Base-by-base conservation (phyloP, 2,329 filamentous ascomycete species). In the Hymenoscyphus salicellus region DNA sequence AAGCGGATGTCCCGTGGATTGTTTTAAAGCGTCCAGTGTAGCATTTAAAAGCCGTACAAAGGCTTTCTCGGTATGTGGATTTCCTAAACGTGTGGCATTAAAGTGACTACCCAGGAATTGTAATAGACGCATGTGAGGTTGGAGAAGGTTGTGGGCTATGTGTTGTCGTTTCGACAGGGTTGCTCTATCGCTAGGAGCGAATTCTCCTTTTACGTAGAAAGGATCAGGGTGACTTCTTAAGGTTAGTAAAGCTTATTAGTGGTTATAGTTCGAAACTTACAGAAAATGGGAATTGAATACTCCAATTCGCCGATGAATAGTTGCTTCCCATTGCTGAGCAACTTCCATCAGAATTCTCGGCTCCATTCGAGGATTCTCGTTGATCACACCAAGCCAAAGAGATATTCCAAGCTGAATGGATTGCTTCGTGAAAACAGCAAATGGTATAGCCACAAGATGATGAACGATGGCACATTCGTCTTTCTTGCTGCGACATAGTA, bases 371-470 rank as follows among this genome's bases (percentile, higher is more conserved):
- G 93, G 91, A 73, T 97, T 98, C 76, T 99, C 95, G 72, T 98
- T 95, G 73, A 98, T 96, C 16, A 98, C 91, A 30, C 95, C 95
- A 66, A 97, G 87, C 95, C 95, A 99, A 6, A 99, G 81, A 3
- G 95, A 97, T 41, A 97, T 90, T 5, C 95, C 96, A 60, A 98
- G 86, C 75, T 97, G 96, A 75, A 99, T 95, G 1, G 93, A 95
- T 73, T 96, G 91, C 76, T 96, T 97, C 5, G 90, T 96, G 76
- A 99, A 98, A 57, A 97, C 86, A 49, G 87, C 86, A 77, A 99
- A 99, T 0, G 95, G 96, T 66, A 99, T 95, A 70, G 87, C 89
- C 67, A 99, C 94, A 17, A 99, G 83, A 73, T 96, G 90, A 73
- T 94, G 91, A 14, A 92, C 87, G 63, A 97, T 89, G 0, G 90